These are phyloP conservation scores for Lactifluus pinguis DNA, from an alignment of 768 basidiomycete genomes.

Conservation along the genomic window DNA sequence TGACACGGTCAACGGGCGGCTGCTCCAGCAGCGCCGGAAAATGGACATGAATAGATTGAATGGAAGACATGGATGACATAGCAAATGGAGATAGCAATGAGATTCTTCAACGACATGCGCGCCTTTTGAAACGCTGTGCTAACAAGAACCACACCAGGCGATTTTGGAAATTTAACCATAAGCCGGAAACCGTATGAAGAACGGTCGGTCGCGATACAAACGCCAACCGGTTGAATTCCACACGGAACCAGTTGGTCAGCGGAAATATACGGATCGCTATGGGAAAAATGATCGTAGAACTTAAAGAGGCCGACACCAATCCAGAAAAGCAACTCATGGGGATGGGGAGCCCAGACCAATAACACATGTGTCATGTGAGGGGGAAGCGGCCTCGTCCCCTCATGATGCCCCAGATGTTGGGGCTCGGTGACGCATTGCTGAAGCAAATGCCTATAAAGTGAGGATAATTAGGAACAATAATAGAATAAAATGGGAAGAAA, in stretches of 20 bases:
- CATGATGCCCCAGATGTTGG: background rate
- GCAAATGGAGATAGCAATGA: conserved; percentile 16
- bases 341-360: background rate
- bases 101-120: conserved; percentile 7
- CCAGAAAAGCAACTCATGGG: background rate
- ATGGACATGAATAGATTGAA: conserved; percentile 23
- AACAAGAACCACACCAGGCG: conserved; percentile 5
- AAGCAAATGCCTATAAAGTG: conserved; percentile 3
- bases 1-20: conserved; percentile 28
- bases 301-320: background rate
- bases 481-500: background rate
- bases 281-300: background rate
- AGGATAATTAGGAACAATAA: background rate
- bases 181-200: background rate
- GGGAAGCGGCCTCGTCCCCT: background rate
- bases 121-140: conserved; percentile 1
- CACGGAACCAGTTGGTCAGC: background rate
- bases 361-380: background rate
- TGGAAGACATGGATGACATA: conserved; percentile 15
- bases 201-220: background rate
- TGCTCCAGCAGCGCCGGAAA: conserved; percentile 27
- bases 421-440: background rate
- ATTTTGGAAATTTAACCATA: conserved; percentile 8
- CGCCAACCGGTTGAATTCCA: background rate
- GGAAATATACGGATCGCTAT: background rate